Percentiles rank a stretch among this genome's conserved stretches.
Conservation (phyloP, 257 asterid genomes). For the Petunia secreta region DNA sequence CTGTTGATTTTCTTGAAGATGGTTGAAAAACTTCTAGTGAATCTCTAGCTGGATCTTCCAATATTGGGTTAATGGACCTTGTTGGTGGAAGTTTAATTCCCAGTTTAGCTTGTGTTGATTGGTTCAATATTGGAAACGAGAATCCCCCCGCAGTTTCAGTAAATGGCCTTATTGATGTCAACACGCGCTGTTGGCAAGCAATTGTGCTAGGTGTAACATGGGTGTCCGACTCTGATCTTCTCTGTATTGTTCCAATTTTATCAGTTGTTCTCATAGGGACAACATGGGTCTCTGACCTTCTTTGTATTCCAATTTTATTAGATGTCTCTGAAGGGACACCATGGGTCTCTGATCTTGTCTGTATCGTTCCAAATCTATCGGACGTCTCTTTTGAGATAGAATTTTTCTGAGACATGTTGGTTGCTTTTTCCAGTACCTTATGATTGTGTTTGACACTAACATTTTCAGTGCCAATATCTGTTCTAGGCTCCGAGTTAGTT, state of each 20-base stretch:
- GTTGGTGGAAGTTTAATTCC: slow-evolving; percentile 26
- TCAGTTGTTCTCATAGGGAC: neutral
- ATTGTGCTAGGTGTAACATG: slow-evolving; percentile 31
- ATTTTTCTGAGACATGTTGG: slow-evolving; percentile 31
- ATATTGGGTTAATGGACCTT: slow-evolving; percentile 25
- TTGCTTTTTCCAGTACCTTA: slow-evolving; percentile 6
- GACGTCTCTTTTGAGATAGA: neutral
- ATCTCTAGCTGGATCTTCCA: slow-evolving; percentile 62
- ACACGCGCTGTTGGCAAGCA: slow-evolving; percentile 51
- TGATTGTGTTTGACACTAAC: slow-evolving; percentile 27
- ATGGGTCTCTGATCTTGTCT: neutral
- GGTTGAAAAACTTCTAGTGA: slow-evolving; percentile 81
- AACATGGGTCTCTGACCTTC: neutral
- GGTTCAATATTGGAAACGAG: slow-evolving; percentile 67
- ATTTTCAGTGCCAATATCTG: neutral
- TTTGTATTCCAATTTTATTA: slow-evolving; percentile 17
- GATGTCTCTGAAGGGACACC: neutral
- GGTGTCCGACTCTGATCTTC: slow-evolving; percentile 30
- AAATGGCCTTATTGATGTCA: slow-evolving; percentile 49
- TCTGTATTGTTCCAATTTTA: slow-evolving; percentile 24
- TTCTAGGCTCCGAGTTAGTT: slow-evolving; percentile 24
- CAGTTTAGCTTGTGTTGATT: slow-evolving; percentile 31
- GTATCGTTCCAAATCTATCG: too few species aligned
- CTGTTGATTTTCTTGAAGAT: slow-evolving; percentile 35
- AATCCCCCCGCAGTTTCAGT: slow-evolving; percentile 42